Conservation (phyloP, 1,284 basidiomycete species). For the Ustilago nuda region DNA sequence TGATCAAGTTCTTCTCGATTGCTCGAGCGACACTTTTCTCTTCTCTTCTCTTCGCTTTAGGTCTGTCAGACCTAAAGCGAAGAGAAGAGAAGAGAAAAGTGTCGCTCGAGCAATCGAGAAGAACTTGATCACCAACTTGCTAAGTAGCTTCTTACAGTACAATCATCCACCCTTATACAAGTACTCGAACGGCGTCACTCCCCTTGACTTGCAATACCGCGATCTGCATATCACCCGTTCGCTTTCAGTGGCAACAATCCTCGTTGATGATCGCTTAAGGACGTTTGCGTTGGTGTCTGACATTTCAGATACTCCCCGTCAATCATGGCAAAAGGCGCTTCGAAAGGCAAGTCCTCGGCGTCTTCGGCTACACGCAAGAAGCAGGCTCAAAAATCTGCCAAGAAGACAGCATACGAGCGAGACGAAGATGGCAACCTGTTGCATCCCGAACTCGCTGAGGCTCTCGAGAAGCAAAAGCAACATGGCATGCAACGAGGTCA, state of each 20-base stretch:
- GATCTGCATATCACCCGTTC: background rate
- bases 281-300: background rate
- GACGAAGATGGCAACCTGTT: conserved; percentile 43
- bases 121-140: conserved; percentile 1
- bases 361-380: conserved; percentile 68
- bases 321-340: conserved; percentile 44
- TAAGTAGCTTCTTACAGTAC: background rate
- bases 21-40: conserved; percentile 1
- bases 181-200: background rate
- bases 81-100: background rate
- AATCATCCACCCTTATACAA: background rate
- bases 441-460: conserved; percentile 31
- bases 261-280: conserved; percentile 3
- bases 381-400: conserved; percentile 64
- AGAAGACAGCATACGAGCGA: conserved; percentile 54
- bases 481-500: conserved; percentile 48
- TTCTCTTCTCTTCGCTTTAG: background rate
- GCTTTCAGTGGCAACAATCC: background rate
- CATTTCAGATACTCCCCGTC: background rate
- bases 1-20: conserved; percentile 9
- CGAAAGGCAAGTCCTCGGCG: conserved; percentile 66
- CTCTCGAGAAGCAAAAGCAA: conserved; percentile 36
- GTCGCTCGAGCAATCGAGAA: conserved; percentile 8
- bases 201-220: background rate
- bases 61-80: conserved; percentile 13